Evolutionary conservation across 2,329 filamentous ascomycete species (phyloP).

Genomic region (Scedosporium boydii): DNA sequence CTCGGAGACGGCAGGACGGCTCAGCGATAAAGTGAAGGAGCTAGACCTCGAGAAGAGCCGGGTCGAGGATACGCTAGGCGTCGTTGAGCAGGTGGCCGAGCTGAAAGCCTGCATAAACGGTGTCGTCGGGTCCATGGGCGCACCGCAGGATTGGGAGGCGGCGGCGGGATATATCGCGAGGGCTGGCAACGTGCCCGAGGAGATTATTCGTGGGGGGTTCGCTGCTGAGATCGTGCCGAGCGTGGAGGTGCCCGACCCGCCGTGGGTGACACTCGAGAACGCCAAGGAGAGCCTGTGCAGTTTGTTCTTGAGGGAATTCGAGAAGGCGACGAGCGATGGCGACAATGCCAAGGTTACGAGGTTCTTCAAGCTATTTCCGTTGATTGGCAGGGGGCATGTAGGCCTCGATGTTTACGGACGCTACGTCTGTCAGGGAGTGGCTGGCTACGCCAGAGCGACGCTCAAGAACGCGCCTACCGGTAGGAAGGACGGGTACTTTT

Average conservation of each 20-base stretch:
- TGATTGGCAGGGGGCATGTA: slow-evolving; percentile 81
- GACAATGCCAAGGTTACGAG: slow-evolving; percentile 84
- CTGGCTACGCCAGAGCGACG: slow-evolving; percentile 69
- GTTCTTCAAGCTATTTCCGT: slow-evolving; percentile 95
- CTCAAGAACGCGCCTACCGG: slow-evolving; percentile 54
- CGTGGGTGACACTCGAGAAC: slow-evolving; percentile 74
- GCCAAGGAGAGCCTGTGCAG: slow-evolving; percentile 84
- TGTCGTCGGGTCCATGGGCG: slow-evolving; percentile 92
- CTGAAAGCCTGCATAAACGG: slow-evolving; percentile 94
- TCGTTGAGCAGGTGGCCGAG: slow-evolving; percentile 94
- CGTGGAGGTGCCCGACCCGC: slow-evolving; percentile 87
- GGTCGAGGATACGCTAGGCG: slow-evolving; percentile 80
- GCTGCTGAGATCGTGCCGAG: slow-evolving; percentile 89
- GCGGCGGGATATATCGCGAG: slow-evolving; percentile 83
- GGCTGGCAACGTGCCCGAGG: slow-evolving; percentile 68
- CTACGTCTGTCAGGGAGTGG: slow-evolving; percentile 94
- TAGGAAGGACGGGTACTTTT: slow-evolving; percentile 75
- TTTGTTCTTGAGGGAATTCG: slow-evolving; percentile 88
- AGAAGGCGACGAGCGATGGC: slow-evolving; percentile 78
- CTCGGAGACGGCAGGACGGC: slow-evolving; percentile 72
- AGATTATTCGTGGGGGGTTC: slow-evolving; percentile 76
- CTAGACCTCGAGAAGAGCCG: slow-evolving; percentile 86
- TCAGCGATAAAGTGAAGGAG: slow-evolving; percentile 77
- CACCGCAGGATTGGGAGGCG: slow-evolving; percentile 96
- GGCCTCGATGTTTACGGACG: slow-evolving; percentile 90